Evolutionary conservation across 2,329 filamentous ascomycete genomes (phyloP), one percentile per base, ranked within the genome.

Genomic region (Colletotrichum tamarilloi): DNA sequence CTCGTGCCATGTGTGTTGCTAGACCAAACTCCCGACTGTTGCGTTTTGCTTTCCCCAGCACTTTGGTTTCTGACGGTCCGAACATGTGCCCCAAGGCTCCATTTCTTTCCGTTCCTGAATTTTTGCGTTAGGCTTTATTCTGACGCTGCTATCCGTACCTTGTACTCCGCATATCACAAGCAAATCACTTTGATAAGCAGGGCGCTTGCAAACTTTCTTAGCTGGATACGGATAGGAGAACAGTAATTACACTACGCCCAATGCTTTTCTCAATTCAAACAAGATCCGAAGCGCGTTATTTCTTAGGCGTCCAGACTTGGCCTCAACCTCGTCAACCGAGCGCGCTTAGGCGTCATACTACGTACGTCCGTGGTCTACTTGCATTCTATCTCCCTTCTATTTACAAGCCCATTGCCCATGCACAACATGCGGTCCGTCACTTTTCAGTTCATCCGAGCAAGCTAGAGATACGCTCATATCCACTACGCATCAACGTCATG

Each of bases 1-100:
- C 32, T 56, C 52, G 24, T 65, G 62, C 62, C 52, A 46, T 24
- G n/a, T 46, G 30, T 32, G n/a, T 46, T 55, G 49, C n/a, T 28
- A 56, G 42, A 46, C 19, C 19, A 49, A 22, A 30, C 26, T 56
- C 49, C 46, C 16, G 57, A 56, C 30, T 46, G 32, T 35, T 56
- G 46, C 60, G 63, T 67, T 46, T 67, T 28, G 42, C 46, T 56
- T 67, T 67, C n/a, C 46, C 19, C 14, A 26, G 30, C 49, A 28
- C 63, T 38, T n/a, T 62, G 53, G 22, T 58, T 26, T 66, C 46
- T 62, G 46, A 53, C 49, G 68, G 56, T 71, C 68, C 68, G 68
- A 71, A 67, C 68, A 67, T 55, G 46, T 30, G 62, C 46, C 53
- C 53, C 16, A 19, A 46, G 52, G 14, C 38, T 49, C 63, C 49